phyloP scores from a whole-genome alignment of 805 yeast genomes.

The Pichia deserticola region DNA sequence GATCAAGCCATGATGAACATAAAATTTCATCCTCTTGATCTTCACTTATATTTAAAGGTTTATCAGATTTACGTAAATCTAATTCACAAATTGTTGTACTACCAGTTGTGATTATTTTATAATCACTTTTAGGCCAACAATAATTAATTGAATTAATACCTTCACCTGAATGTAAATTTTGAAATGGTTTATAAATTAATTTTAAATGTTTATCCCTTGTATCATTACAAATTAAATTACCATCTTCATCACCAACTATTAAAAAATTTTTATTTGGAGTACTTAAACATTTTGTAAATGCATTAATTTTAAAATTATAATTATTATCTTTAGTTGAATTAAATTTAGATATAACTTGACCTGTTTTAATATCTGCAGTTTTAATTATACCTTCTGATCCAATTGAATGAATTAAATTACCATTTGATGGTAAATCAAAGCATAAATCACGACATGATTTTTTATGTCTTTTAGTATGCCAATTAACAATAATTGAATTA shows the following conservation, averaged over 20 bases:
- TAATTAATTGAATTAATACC: constrained; percentile 69
- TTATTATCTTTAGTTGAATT: constrained; percentile 14
- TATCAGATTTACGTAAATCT: constrained; percentile 58
- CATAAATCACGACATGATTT: constrained; percentile 73
- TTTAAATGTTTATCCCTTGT: constrained; percentile 39
- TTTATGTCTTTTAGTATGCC: constrained; percentile 90
- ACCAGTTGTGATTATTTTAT: constrained; percentile 75
- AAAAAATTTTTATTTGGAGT: constrained; percentile 43
- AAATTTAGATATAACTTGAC: constrained; percentile 60
- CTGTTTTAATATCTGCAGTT: constrained; percentile 61
- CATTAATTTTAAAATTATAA: constrained; percentile 8
- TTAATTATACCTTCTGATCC: constrained; percentile 81
- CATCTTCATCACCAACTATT: constrained; percentile 61
- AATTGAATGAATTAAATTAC: constrained; percentile 52
- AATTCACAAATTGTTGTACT: constrained; percentile 73
- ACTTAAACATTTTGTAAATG: constrained; percentile 37
- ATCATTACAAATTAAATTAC: constrained; percentile 58
- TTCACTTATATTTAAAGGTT: constrained; percentile 59
- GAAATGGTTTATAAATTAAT: constrained; percentile 37
- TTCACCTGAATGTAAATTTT: constrained; percentile 65
- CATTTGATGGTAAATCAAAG: constrained; percentile 48
- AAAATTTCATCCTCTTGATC: constrained; percentile 93
- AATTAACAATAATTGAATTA: constrained; percentile 32
- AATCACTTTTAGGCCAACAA: constrained; percentile 62
- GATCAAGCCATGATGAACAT: constrained; percentile 61